A percentile compares a stretch with the other conserved stretches of the same genome.
Conservation (phyloP, 768 basidiomycete species). For the Panaeolus papilionaceus region DNA sequence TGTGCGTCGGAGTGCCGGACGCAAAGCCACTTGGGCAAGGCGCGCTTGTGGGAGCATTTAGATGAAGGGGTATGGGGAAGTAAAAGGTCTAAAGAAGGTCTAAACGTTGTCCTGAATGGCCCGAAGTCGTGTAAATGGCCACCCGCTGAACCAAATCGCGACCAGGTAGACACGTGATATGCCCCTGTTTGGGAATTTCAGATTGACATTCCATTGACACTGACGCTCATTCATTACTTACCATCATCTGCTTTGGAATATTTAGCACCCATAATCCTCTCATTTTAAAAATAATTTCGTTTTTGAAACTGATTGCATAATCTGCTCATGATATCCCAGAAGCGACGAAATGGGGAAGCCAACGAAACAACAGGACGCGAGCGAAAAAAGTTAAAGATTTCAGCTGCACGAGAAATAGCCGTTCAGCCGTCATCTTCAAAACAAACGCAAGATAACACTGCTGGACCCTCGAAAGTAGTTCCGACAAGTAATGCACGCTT, state of each 20-base stretch:
- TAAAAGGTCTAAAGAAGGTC: background rate
- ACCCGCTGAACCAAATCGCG: background rate
- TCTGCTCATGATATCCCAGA: conserved; percentile 30
- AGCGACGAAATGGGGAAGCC: conserved; percentile 42
- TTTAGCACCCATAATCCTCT: background rate
- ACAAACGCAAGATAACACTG: conserved; percentile 32
- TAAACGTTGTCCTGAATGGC: conserved; percentile 7
- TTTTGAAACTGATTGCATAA: background rate
- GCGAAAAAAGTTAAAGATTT: conserved; percentile 74
- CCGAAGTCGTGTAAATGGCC: conserved; percentile 10
- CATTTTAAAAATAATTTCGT: background rate
- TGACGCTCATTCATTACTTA: background rate
- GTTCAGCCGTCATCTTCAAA: conserved; percentile 50
- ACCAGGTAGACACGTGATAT: conserved; percentile 5
- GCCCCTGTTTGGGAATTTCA: background rate
- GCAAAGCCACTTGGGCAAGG: conserved; percentile 17
- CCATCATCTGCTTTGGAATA: background rate
- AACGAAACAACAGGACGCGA: conserved; percentile 52
- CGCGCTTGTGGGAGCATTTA: conserved; percentile 15
- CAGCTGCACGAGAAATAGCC: conserved; percentile 67
- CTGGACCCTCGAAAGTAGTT: conserved; percentile 47
- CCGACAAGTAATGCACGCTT: conserved; percentile 19
- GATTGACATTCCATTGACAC: background rate
- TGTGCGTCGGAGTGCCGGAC: conserved; percentile 32
- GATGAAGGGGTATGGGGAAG: background rate